A percentile compares a stretch with the other conserved stretches of the same genome.
phyloP scores from a whole-genome alignment of 208 protist species.

The Trypanosoma theileri region DNA sequence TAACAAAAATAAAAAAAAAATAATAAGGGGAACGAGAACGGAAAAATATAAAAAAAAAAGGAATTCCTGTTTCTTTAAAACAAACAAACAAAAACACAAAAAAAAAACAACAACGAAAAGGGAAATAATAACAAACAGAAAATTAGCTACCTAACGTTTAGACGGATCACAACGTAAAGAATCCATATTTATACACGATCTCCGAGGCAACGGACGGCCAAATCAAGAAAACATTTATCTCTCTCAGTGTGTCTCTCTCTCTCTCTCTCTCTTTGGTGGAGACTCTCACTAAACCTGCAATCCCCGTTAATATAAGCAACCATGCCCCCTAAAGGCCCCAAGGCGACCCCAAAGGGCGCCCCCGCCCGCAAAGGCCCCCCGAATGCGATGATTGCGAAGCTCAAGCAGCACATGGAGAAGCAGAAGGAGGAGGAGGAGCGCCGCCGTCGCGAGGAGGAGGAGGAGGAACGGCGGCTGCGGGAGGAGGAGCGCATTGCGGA shows the following conservation, averaged over 20 bases:
- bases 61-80: too few relatives aligned
- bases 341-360: slow-evolving; percentile 67
- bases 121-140: too few relatives aligned
- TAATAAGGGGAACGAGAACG: background rate
- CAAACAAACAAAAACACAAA: background rate
- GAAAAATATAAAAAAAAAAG: too few relatives aligned
- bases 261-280: too few relatives aligned
- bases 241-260: too few relatives aligned
- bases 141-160: too few relatives aligned
- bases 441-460: slow-evolving; percentile 64
- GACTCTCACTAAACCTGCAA: too few relatives aligned
- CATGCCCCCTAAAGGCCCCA: slow-evolving; percentile 87
- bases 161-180: too few relatives aligned
- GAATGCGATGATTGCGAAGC: slow-evolving; percentile 80
- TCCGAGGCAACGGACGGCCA: too few relatives aligned
- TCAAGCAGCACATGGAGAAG: slow-evolving; percentile 91
- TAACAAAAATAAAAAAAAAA: background rate
- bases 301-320: slow-evolving; percentile 7
- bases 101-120: background rate
- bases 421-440: slow-evolving; percentile 86
- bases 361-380: slow-evolving; percentile 75
- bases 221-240: too few relatives aligned
- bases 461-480: slow-evolving; percentile 72
- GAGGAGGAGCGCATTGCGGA: slow-evolving; percentile 84
- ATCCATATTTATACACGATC: too few relatives aligned